Conservation (phyloP, 768 basidiomycete genomes). For the Calocybe gangraenosa region DNA sequence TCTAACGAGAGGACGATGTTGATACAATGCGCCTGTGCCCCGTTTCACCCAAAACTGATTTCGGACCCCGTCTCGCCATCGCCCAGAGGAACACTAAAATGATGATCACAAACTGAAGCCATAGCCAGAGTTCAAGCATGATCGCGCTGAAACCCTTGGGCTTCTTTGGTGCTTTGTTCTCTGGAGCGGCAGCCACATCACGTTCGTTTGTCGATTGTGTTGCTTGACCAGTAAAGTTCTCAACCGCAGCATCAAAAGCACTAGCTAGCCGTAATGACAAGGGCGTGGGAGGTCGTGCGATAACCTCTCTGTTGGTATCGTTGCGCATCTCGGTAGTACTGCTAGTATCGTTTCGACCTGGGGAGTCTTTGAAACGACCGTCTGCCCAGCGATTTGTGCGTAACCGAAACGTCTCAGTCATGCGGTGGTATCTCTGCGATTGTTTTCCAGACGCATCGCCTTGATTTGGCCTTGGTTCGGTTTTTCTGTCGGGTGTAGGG, state of each 20-base stretch:
- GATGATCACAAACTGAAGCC: constrained; percentile 77
- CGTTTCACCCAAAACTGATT: constrained; percentile 48
- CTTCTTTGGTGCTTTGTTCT: constrained; percentile 16
- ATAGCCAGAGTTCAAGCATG: constrained; percentile 76
- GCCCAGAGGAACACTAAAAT: constrained; percentile 76
- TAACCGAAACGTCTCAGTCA: constrained; percentile 50
- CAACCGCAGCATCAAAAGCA: constrained; percentile 43
- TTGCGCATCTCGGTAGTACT: background rate
- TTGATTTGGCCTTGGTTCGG: constrained; percentile 7
- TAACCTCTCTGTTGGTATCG: too few species aligned
- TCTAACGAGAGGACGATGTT: background rate
- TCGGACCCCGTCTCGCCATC: constrained; percentile 76
- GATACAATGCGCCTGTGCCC: constrained; percentile 23
- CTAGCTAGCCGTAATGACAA: constrained; percentile 36
- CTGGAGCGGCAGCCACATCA: constrained; percentile 3
- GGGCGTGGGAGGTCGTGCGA: constrained; percentile 18
- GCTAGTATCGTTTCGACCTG: constrained; percentile 8
- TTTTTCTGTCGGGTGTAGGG: constrained; percentile 32
- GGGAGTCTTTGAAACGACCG: constrained; percentile 41
- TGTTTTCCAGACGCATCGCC: constrained; percentile 14
- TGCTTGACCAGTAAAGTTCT: constrained; percentile 26
- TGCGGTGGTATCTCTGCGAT: constrained; percentile 32
- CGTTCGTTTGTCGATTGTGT: constrained; percentile 3
- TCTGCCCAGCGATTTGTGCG: constrained; percentile 59
- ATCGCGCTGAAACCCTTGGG: constrained; percentile 30